Base-by-base conservation (phyloP, 352 stramenopile genomes). In the Discostella stelligera region DNA sequence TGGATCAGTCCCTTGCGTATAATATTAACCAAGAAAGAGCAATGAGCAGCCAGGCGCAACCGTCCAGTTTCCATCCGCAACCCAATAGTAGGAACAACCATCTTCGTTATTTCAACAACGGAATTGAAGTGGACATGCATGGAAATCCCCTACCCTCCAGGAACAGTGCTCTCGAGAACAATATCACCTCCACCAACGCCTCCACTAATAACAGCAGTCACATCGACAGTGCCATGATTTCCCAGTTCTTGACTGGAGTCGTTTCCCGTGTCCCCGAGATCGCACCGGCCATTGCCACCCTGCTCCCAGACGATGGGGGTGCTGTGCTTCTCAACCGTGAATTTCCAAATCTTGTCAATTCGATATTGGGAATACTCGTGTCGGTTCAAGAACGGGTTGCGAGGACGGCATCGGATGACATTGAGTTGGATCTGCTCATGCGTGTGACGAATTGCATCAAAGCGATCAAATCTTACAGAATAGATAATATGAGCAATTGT, bases 51-150 rank as follows among this genome's bases (percentile, higher is more conserved):
- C 27, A 2, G 2, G 27, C 27, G 27, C 27, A 32, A 32, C 2
- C 27, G 5, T 13, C n/a, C 56, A 50, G 7, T 5, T 46, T 13
- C 18, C 30, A 16, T 25, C 1, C 8, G 32, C 58, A 65, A 48
- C 30, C 32, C 0, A 67, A 56, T 14, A 58, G 23, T 30, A 56
- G 23, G 30, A 67, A 39, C 13, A 67, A 30, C 46, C 62, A 44
- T 16, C 18, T 76, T 46, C 60, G 68, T 30, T 76, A 76, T 65
- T 76, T 76, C 59, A 76, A 70, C 11, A 76, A 76, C 62, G 68
- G 68, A n/a, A 30, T 58, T 18, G 68, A 76, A 55, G 68, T 76
- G 18, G 68, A 76, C 59, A 66, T 50, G 27, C 25, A 70, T 56
- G 68, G 68, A 59, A 69, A 76, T 25, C 68, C 68, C 7, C 5